These are phyloP conservation scores for Stevia rebaudiana DNA, from an alignment of 140 eudicot species.

Conservation along the genomic window DNA sequence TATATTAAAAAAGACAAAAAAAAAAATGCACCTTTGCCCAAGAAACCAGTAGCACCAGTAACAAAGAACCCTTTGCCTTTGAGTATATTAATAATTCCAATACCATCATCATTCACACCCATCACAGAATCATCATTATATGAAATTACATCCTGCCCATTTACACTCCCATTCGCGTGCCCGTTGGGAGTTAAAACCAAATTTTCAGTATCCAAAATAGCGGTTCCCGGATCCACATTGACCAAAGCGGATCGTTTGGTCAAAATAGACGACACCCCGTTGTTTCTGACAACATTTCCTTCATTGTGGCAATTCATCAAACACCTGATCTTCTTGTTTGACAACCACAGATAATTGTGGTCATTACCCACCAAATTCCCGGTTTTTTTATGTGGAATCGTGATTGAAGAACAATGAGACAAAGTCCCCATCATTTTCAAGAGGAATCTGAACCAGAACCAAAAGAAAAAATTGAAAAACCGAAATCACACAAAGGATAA, in stretches of 20 bases:
- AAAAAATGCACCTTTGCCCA: constrained; percentile 68
- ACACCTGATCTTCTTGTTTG: constrained; percentile 21
- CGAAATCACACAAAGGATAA: constrained; percentile 37
- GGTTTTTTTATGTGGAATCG: constrained; percentile 24
- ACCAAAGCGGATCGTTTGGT: constrained; percentile 42
- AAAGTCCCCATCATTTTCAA: constrained; percentile 75
- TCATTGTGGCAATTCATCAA: constrained; percentile 61
- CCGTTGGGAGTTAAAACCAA: constrained; percentile 55
- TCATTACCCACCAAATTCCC: constrained; percentile 11
- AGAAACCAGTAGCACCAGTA: constrained; percentile 93
- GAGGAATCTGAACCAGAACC: constrained; percentile 23
- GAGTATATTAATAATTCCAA: constrained; percentile 80
- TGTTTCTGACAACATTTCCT: constrained; percentile 41
- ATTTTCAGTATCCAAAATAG: constrained; percentile 46
- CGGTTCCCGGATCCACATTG: constrained; percentile 40
- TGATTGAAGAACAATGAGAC: constrained; percentile 60
- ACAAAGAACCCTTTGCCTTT: constrained; percentile 66
- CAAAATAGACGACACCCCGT: constrained; percentile 39
- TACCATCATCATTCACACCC: constrained; percentile 58
- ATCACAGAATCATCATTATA: constrained; percentile 32
- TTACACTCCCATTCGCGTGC: constrained; percentile 29
- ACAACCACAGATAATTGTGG: constrained; percentile 25
- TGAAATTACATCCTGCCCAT: constrained; percentile 34
- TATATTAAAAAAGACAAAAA: background rate
- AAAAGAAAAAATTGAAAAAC: constrained; percentile 22